Evolutionary conservation across 1,284 basidiomycete genomes (phyloP).

Genomic region (Agroathelia rolfsii): DNA sequence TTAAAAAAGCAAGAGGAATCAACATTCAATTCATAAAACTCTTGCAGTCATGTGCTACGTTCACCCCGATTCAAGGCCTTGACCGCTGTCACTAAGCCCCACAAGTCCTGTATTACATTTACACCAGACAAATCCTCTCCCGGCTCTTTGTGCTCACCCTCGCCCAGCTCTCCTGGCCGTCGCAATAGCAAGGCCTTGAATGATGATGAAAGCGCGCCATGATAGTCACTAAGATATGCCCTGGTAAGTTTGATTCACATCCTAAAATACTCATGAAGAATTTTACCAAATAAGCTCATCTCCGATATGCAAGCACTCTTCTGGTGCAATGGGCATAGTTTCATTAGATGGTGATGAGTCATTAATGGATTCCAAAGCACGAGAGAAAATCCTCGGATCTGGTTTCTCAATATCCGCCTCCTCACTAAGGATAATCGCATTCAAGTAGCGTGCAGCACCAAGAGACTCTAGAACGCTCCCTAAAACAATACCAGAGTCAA

Average conservation of each 20-base stretch:
- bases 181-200: slow-evolving; percentile 49
- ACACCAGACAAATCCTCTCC: slow-evolving; percentile 31
- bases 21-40: too few relatives aligned
- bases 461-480: slow-evolving; percentile 46
- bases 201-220: slow-evolving; percentile 51
- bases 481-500: slow-evolving; percentile 3
- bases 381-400: slow-evolving; percentile 42
- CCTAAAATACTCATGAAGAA: slow-evolving; percentile 5
- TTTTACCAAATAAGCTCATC: slow-evolving; percentile 58
- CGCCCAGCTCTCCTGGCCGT: slow-evolving; percentile 36
- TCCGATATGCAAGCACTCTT: slow-evolving; percentile 57
- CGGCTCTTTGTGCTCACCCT: slow-evolving; percentile 34
- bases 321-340: slow-evolving; percentile 19
- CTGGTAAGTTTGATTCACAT: slow-evolving; percentile 10
- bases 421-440: slow-evolving; percentile 54
- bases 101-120: slow-evolving; percentile 30
- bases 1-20: too few relatives aligned
- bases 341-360: slow-evolving; percentile 7
- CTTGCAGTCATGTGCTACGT: neutral
- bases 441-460: slow-evolving; percentile 34
- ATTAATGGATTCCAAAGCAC: slow-evolving; percentile 28
- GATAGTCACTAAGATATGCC: slow-evolving; percentile 44
- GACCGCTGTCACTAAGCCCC: slow-evolving; percentile 29
- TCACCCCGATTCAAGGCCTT: neutral
- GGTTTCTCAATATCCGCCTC: slow-evolving; percentile 63